Evolutionary conservation across 768 basidiomycete genomes (phyloP).

Genomic region (Hypholoma sublateritium): DNA sequence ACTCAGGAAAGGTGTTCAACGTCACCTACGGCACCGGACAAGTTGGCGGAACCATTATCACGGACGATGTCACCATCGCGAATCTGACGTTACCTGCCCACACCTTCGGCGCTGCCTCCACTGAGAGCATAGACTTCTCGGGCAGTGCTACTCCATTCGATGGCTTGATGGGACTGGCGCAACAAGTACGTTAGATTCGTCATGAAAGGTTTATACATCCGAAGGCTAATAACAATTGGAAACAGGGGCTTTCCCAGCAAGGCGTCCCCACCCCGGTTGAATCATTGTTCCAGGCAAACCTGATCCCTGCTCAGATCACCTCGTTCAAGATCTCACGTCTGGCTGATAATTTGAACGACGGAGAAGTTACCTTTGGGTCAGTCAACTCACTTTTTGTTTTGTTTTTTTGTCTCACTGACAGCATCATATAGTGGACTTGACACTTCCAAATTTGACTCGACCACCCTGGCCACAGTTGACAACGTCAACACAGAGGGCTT

Average conservation of each 20-base stretch:
- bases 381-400: not conserved
- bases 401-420: not conserved
- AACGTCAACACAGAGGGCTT: constrained; percentile 73
- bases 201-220: not conserved
- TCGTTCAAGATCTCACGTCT: constrained; percentile 82
- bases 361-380: constrained; percentile 78
- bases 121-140: constrained; percentile 65
- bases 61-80: constrained; percentile 64
- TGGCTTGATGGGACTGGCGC: constrained; percentile 77
- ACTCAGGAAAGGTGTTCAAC: constrained; percentile 48
- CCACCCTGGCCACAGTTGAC: constrained; percentile 54
- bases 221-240: not conserved
- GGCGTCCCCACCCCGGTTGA: constrained; percentile 68
- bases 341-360: constrained; percentile 68
- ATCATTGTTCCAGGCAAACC: constrained; percentile 54
- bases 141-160: constrained; percentile 52
- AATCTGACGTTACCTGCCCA: constrained; percentile 58
- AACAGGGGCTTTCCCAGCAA: constrained; percentile 64
- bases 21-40: constrained; percentile 71
- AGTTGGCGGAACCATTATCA: constrained; percentile 63
- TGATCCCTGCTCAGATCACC: constrained; percentile 63
- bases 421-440: constrained; percentile 53
- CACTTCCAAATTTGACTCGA: constrained; percentile 59
- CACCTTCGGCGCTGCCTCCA: constrained; percentile 64
- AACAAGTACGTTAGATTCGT: constrained; percentile 49